Evolutionary conservation across 805 yeast genomes (phyloP).

Genomic region (Naumovozyma castellii): DNA sequence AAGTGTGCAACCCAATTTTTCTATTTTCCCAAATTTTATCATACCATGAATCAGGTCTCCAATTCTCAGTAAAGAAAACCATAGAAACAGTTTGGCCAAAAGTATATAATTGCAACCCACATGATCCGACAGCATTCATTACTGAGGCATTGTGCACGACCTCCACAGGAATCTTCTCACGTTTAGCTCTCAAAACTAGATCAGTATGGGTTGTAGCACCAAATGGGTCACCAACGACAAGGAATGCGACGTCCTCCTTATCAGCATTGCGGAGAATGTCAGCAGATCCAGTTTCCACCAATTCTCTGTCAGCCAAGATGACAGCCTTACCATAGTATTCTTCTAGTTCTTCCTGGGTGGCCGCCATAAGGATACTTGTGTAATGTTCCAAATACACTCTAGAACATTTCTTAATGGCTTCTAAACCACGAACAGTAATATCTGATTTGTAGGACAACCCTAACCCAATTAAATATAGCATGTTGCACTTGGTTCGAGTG

Average conservation of each 20-base stretch:
- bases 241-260: constrained; percentile 76
- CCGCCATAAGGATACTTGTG: constrained; percentile 92
- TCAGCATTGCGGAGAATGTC: constrained; percentile 69
- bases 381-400: constrained; percentile 93
- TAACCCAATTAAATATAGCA: constrained; percentile 86
- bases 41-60: constrained; percentile 97
- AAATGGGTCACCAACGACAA: constrained; percentile 95
- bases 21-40: constrained; percentile 83
- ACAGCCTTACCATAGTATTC: constrained; percentile 78
- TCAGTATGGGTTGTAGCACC: constrained; percentile 99
- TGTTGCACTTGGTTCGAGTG: constrained; percentile 26
- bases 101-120: constrained; percentile 89
- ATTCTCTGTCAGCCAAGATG: constrained; percentile 84
- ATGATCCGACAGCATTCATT: constrained; percentile 97
- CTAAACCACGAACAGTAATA: constrained; percentile 89
- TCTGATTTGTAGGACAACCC: constrained; percentile 86
- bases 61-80: constrained; percentile 87
- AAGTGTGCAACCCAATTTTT: constrained; percentile 82
- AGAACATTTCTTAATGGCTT: constrained; percentile 71
- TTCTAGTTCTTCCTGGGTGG: constrained; percentile 65
- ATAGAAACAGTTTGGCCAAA: constrained; percentile 97
- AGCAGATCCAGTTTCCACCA: constrained; percentile 86
- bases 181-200: constrained; percentile 83
- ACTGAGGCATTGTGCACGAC: constrained; percentile 91
- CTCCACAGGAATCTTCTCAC: constrained; percentile 65